phyloP scores from a whole-genome alignment of 768 basidiomycete genomes.

The Rhodotorula paludigena region DNA sequence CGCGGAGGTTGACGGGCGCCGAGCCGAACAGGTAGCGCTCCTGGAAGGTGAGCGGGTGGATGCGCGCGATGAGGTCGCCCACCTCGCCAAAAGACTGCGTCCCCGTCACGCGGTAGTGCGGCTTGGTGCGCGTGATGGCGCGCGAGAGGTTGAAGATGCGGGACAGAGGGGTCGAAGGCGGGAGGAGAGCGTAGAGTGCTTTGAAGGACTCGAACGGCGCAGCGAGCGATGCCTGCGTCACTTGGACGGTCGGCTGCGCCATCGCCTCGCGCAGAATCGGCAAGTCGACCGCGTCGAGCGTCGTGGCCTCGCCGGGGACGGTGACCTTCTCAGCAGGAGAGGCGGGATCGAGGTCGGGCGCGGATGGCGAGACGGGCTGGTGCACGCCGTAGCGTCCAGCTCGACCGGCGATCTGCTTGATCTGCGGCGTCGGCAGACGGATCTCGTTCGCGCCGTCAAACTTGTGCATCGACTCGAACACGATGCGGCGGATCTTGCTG shows the following conservation, averaged over 20 bases:
- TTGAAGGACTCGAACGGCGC: conserved; percentile 14
- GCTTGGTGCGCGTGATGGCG: conserved; percentile 43
- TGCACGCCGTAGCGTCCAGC: conserved; percentile 83
- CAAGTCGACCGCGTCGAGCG: conserved; percentile 62
- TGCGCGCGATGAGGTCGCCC: conserved; percentile 44
- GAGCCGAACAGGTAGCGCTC: conserved; percentile 47
- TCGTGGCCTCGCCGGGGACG: conserved; percentile 65
- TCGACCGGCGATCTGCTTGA: conserved; percentile 91
- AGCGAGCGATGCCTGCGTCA: conserved; percentile 30
- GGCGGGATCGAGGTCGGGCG: conserved; percentile 37
- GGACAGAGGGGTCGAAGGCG: conserved; percentile 44
- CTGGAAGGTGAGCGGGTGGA: conserved; percentile 43
- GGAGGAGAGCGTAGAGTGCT: conserved; percentile 46
- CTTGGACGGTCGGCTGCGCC: conserved; percentile 49
- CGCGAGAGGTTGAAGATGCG: conserved; percentile 46
- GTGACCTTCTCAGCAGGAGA: background rate
- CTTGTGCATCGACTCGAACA: conserved; percentile 69
- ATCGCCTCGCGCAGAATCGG: conserved; percentile 59
- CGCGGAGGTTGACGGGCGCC: conserved; percentile 47
- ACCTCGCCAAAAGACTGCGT: conserved; percentile 43
- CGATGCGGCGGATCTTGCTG: conserved; percentile 84
- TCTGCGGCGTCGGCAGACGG: conserved; percentile 64
- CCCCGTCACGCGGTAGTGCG: conserved; percentile 43
- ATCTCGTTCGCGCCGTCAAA: conserved; percentile 54
- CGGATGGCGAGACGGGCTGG: conserved; percentile 40